Base-by-base conservation (phyloP, 2,329 filamentous ascomycete genomes). In the Hymenoscyphus occultus region DNA sequence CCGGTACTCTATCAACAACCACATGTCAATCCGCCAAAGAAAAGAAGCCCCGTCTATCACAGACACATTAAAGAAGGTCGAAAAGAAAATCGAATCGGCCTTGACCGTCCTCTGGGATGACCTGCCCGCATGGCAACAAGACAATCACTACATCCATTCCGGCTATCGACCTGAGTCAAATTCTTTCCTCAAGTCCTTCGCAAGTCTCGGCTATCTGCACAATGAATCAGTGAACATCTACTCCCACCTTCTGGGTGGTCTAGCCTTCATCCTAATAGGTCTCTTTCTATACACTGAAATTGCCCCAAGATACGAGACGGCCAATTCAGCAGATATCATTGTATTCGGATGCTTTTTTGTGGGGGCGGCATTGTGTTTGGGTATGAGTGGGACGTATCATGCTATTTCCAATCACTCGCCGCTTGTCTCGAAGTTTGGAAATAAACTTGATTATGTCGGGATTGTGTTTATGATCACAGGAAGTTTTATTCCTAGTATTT, bases 391-490 rank as follows among this genome's bases (percentile, higher is more conserved):
- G 5, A 90, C 89, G 2, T 99, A 88, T 75, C 95, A 99, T 76
- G 85, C 91, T 1, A 84, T 97, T 59, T 87, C 84, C 28, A 97
- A 97, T 70, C 95, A 99, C 77, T 95, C 91, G 19, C 85, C 87
- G 45, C 78, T 79, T 1, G 91, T 97, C 14, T 88, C 90, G 1
- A 88, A 86, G 67, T 91, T 92, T 81, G 93, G 93, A 12, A 98
- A 98, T 76, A 92, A 96, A 77, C 80, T 98, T 64, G 95, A 99
- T 76, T 98, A 99, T 76, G 86, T 94, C 5, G 95, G 95, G 6
- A 99, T 99, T 71, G 91, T 98, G 39, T 86, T 89, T 59, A 80
- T 99, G 70, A 98, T 98, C 65, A 91, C 94, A 70, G 95, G 95
- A 6, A 94, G 90, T 75, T 97, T 94, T 74, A 86, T 98, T 57